Conservation (phyloP, 139 green algal species). For the Pedinophyceae sp. region DNA sequence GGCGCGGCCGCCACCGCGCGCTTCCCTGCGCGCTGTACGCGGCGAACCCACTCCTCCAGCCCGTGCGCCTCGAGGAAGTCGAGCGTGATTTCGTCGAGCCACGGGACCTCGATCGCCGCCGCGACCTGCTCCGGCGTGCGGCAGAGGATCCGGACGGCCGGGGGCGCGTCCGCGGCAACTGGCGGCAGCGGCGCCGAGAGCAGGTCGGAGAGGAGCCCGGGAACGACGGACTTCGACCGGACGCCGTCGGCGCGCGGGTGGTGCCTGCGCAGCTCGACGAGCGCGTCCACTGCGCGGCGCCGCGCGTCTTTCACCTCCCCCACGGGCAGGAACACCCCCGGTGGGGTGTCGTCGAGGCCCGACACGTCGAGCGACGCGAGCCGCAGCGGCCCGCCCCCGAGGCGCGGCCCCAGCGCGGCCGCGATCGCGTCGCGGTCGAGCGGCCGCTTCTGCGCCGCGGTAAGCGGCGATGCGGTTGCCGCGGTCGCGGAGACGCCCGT, state of each 20-base stretch:
- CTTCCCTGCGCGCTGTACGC: conserved; percentile 30
- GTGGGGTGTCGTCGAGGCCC: conserved; percentile 10
- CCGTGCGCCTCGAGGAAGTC: conserved; percentile 79
- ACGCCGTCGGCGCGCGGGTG: no score
- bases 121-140: conserved; percentile 43
- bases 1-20: conserved; percentile 46
- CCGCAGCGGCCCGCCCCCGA: conserved; percentile 28
- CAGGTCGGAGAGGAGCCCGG: no score
- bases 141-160: conserved; percentile 46
- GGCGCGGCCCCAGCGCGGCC: conserved; percentile 30
- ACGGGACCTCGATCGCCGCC: conserved; percentile 35
- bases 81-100: conserved; percentile 56
- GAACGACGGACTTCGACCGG: no score
- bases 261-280: no score
- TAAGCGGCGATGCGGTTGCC: not conserved
- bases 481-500: conserved; percentile 6
- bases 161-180: not conserved
- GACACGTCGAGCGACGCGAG: conserved; percentile 16
- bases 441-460: conserved; percentile 7
- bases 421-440: conserved; percentile 24
- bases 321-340: conserved; percentile 8
- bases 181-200: not conserved
- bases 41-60: conserved; percentile 38
- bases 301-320: conserved; percentile 20
- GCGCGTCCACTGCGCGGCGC: conserved; percentile 30